Evolutionary conservation across 352 stramenopile genomes (phyloP).

Genomic region (Phytophthora lateralis): DNA sequence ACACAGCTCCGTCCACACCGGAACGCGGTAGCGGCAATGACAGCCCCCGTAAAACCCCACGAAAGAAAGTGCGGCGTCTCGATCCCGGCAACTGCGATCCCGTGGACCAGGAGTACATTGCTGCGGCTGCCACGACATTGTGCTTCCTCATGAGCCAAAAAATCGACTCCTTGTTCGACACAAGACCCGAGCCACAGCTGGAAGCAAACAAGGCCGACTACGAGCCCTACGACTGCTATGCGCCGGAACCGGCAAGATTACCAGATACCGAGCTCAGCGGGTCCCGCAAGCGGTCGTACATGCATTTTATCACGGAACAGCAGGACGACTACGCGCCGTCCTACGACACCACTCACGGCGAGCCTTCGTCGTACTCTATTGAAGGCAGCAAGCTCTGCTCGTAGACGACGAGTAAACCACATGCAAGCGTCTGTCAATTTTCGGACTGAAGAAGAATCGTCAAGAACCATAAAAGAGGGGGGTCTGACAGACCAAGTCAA

Average conservation of each 20-base stretch:
- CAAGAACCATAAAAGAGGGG: constrained; percentile 9
- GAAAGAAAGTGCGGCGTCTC: constrained; percentile 66
- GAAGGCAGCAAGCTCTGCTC: constrained; percentile 82
- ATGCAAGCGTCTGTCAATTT: constrained; percentile 19
- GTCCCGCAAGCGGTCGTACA: constrained; percentile 73
- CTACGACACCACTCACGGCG: constrained; percentile 38
- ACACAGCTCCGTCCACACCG: constrained; percentile 46
- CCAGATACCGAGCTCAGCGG: constrained; percentile 27
- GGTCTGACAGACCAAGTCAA: constrained; percentile 23
- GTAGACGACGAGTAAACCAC: constrained; percentile 39
- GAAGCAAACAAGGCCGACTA: constrained; percentile 55
- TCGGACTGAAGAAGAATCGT: constrained; percentile 7
- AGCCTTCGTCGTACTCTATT: constrained; percentile 62
- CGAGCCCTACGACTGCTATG: constrained; percentile 84
- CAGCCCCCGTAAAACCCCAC: constrained; percentile 37
- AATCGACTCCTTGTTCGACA: constrained; percentile 82
- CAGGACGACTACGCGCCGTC: constrained; percentile 38
- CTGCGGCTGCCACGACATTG: constrained; percentile 74
- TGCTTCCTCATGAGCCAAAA: constrained; percentile 88
- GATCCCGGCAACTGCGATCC: constrained; percentile 50
- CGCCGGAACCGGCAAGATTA: constrained; percentile 14
- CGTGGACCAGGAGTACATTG: constrained; percentile 83
- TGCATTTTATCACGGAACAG: constrained; percentile 80
- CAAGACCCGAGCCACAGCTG: constrained; percentile 32
- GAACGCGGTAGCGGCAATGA: constrained; percentile 27